Percentiles rank a stretch among this genome's conserved stretches.
Evolutionary conservation across 176 grass and related monocot genomes (phyloP).

Genomic region (Oryza punctata): DNA sequence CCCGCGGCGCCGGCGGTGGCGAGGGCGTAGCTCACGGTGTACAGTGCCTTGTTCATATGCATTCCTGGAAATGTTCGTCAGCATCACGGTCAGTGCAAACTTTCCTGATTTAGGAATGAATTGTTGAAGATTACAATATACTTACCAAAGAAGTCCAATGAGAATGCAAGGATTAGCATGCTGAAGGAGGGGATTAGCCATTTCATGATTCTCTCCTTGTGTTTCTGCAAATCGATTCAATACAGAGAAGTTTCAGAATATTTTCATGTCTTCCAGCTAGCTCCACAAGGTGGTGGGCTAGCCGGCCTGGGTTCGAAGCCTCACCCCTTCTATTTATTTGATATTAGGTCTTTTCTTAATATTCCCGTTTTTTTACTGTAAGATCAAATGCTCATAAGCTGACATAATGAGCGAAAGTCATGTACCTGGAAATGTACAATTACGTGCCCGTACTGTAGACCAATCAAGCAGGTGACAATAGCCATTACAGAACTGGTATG

Average conservation of each 20-base stretch:
- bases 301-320: too few species aligned
- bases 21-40: slow-evolving; percentile 76
- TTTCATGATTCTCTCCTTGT: slow-evolving; percentile 67
- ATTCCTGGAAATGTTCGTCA: slow-evolving; percentile 54
- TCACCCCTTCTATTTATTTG: too few species aligned
- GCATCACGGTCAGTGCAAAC: background rate
- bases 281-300: too few species aligned
- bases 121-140: background rate
- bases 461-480: slow-evolving; percentile 86
- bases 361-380: too few species aligned
- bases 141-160: slow-evolving; percentile 73
- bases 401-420: background rate
- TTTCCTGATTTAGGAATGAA: background rate
- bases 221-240: slow-evolving; percentile 60
- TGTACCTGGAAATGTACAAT: slow-evolving; percentile 87
- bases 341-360: too few species aligned
- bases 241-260: slow-evolving; percentile 5
- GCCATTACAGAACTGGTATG: slow-evolving; percentile 84
- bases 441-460: slow-evolving; percentile 88
- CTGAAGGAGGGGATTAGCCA: slow-evolving; percentile 80
- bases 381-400: slow-evolving; percentile 10
- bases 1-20: slow-evolving; percentile 74
- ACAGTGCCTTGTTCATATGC: slow-evolving; percentile 85
- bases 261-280: too few species aligned
- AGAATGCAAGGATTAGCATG: slow-evolving; percentile 66